phyloP scores from a whole-genome alignment of 2,329 filamentous ascomycete genomes.

The Beauveria brongniartii region DNA sequence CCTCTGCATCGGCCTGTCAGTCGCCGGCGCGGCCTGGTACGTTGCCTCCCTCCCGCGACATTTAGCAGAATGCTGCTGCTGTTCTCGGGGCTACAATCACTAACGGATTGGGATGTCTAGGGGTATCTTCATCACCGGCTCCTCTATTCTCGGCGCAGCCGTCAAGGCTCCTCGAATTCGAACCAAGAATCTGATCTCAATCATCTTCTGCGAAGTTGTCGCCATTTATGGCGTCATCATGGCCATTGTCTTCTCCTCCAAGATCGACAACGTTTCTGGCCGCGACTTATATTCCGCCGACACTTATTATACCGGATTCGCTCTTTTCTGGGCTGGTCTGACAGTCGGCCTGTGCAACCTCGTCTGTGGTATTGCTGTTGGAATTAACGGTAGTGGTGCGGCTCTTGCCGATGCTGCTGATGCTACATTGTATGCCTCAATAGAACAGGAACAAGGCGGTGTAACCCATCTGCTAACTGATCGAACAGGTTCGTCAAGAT shows the following conservation, averaged over 20 bases:
- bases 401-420: slow-evolving; percentile 94
- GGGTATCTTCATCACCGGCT: slow-evolving; percentile 98
- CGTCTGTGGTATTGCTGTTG: slow-evolving; percentile 91
- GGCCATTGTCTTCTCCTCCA: slow-evolving; percentile 95
- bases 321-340: slow-evolving; percentile 90
- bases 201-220: slow-evolving; percentile 99
- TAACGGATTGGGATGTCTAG: slow-evolving; percentile 37
- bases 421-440: slow-evolving; percentile 61
- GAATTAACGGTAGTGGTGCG: slow-evolving; percentile 95
- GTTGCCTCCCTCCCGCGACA: slow-evolving; percentile 18
- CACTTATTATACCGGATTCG: slow-evolving; percentile 91
- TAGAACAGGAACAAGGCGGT: not conserved
- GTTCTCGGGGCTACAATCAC: not conserved
- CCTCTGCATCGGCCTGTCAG: slow-evolving; percentile 91
- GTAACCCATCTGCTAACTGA: slow-evolving; percentile 19
- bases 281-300: slow-evolving; percentile 62
- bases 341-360: slow-evolving; percentile 95
- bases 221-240: slow-evolving; percentile 99
- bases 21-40: slow-evolving; percentile 94
- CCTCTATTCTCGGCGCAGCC: slow-evolving; percentile 92
- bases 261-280: slow-evolving; percentile 59
- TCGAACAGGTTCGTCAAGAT: slow-evolving; percentile 85
- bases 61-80: slow-evolving; percentile 18
- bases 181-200: slow-evolving; percentile 99
- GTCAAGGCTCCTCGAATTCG: slow-evolving; percentile 95